phyloP scores from a whole-genome alignment of 208 protist genomes.

The Acanthamoeba rhysodes region DNA sequence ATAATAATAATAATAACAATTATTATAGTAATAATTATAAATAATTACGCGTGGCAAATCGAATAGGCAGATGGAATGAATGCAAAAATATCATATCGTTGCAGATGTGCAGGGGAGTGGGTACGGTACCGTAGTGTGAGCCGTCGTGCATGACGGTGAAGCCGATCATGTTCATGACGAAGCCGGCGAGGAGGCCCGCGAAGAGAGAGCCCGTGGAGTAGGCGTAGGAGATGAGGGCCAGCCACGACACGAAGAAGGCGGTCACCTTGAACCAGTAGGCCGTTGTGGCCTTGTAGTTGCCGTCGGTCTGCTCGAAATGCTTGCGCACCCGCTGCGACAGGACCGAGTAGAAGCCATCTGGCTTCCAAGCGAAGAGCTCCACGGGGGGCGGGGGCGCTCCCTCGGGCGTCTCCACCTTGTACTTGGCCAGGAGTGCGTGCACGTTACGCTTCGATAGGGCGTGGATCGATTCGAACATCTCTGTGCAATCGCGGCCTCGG shows the following conservation, averaged over 20 bases:
- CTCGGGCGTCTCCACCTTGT: constrained; percentile 18
- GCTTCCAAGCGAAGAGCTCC: constrained; percentile 35
- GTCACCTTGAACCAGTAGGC: constrained; percentile 43
- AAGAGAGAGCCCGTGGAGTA: not conserved
- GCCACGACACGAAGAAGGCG: not conserved
- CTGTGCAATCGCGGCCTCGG: constrained; percentile 54
- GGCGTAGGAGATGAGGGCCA: not conserved
- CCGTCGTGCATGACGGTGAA: constrained; percentile 75
- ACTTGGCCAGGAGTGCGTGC: constrained; percentile 59
- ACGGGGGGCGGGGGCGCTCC: not conserved
- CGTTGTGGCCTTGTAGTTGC: not conserved
- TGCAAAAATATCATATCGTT: not conserved
- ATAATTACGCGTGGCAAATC: not conserved
- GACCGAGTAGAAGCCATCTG: constrained; percentile 25
- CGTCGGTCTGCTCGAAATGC: constrained; percentile 4
- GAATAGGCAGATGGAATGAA: not conserved
- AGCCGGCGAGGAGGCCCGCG: constrained; percentile 26
- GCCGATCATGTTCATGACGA: constrained; percentile 57
- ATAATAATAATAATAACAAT: not conserved
- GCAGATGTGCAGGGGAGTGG: not conserved
- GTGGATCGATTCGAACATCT: constrained; percentile 75
- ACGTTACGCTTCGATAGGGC: constrained; percentile 52
- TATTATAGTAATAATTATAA: too few relatives aligned
- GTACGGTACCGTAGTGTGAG: constrained; percentile 39
- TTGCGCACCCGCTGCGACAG: constrained; percentile 4